These are phyloP conservation scores for Rhizopus microsporus DNA, from an alignment of 371 early-diverging fungal species.

Conservation along the genomic window DNA sequence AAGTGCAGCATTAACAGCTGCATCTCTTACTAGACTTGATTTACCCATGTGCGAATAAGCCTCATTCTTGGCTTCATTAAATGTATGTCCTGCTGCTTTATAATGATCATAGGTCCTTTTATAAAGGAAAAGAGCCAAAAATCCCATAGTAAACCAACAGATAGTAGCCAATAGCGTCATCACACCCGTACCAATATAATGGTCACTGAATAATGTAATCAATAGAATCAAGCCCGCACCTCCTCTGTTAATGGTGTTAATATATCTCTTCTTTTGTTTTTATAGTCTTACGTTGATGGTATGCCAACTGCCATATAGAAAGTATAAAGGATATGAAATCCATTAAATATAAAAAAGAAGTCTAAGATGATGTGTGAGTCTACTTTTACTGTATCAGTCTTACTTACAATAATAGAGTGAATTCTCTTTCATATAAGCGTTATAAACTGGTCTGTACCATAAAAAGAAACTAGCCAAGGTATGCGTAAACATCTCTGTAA, in stretches of 20 bases:
- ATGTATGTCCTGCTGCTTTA: slow-evolving; percentile 79
- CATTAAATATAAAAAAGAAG: slow-evolving; percentile 84
- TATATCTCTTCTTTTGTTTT: neutral
- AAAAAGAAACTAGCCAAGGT: slow-evolving; percentile 77
- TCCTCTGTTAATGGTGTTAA: slow-evolving; percentile 50
- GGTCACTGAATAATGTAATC: slow-evolving; percentile 70
- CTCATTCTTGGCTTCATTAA: slow-evolving; percentile 80
- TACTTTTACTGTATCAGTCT: neutral
- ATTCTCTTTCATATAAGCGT: slow-evolving; percentile 86
- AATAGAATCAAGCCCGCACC: slow-evolving; percentile 82
- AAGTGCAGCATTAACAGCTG: slow-evolving; percentile 53
- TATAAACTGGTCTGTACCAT: slow-evolving; percentile 91
- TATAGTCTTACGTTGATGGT: slow-evolving; percentile 62
- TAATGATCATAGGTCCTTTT: slow-evolving; percentile 74
- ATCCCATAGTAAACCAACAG: slow-evolving; percentile 67
- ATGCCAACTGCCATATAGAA: slow-evolving; percentile 88
- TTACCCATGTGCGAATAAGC: slow-evolving; percentile 59
- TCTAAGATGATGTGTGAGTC: slow-evolving; percentile 34
- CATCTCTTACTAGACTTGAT: slow-evolving; percentile 50
- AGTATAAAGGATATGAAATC: slow-evolving; percentile 79
- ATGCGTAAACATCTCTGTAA: slow-evolving; percentile 80
- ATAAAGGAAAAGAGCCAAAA: slow-evolving; percentile 61
- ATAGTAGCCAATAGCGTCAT: slow-evolving; percentile 70
- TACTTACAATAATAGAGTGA: slow-evolving; percentile 81
- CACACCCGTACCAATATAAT: slow-evolving; percentile 66